Evolutionary conservation across 1,284 basidiomycete genomes (phyloP).

Genomic region (Puccinia hordei): DNA sequence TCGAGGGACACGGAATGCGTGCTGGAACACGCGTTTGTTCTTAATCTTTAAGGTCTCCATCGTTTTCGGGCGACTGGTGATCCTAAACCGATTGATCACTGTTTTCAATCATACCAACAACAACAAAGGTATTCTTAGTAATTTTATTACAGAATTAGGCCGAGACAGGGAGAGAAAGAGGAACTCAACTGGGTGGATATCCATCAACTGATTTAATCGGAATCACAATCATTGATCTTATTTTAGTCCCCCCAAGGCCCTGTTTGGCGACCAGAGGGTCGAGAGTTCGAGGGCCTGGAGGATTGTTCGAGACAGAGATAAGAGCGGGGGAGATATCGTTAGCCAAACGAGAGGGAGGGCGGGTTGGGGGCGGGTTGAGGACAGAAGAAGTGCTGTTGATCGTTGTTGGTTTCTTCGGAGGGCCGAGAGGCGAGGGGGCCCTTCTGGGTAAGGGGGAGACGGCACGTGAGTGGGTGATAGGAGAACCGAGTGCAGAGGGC

Average conservation of each 20-base stretch:
- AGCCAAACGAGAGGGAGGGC: slow-evolving; percentile 23
- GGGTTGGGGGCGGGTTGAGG: background rate
- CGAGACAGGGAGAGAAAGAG: no score
- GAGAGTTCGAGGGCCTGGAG: background rate
- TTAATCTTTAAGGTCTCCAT: slow-evolving; percentile 32
- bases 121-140: no score
- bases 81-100: slow-evolving; percentile 46
- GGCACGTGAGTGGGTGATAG: background rate
- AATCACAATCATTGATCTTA: slow-evolving; percentile 4
- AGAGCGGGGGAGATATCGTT: slow-evolving; percentile 36
- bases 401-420: background rate
- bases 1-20: slow-evolving; percentile 22
- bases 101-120: background rate
- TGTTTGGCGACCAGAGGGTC: background rate
- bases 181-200: slow-evolving; percentile 13
- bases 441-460: slow-evolving; percentile 12
- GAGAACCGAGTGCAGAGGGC: slow-evolving; percentile 8
- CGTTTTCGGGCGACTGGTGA: slow-evolving; percentile 33
- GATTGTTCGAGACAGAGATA: slow-evolving; percentile 1
- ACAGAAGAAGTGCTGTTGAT: no score
- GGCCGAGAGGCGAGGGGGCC: slow-evolving; percentile 11
- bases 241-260: background rate
- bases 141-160: no score
- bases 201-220: slow-evolving; percentile 17
- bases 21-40: slow-evolving; percentile 32